Evolutionary conservation across 2,329 filamentous ascomycete genomes (phyloP).

Genomic region (Beauveria bassiana): DNA sequence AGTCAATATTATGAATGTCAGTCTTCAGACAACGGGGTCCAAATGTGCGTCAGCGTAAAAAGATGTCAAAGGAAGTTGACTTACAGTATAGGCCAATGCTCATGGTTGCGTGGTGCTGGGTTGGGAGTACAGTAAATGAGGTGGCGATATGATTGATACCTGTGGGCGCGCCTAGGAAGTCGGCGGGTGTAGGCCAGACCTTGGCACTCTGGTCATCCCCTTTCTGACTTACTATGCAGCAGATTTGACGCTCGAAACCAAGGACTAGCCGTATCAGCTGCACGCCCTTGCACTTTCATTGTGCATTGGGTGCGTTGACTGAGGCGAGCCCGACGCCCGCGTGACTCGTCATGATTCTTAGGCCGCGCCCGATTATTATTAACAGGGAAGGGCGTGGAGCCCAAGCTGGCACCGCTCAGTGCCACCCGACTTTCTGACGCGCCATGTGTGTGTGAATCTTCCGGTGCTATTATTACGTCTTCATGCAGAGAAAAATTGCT

Average conservation of each 20-base stretch:
- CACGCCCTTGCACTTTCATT: neutral
- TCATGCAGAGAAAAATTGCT: neutral
- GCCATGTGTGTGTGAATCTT: neutral
- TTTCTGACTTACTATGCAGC: neutral
- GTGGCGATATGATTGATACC: neutral
- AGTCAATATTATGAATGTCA: too few relatives aligned
- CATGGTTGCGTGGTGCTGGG: neutral
- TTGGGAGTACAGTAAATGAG: neutral
- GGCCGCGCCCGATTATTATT: neutral
- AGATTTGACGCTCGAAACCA: neutral
- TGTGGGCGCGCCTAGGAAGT: neutral
- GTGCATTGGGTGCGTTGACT: neutral
- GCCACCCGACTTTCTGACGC: neutral
- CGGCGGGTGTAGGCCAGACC: neutral
- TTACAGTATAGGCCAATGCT: too few relatives aligned
- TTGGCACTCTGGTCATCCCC: neutral
- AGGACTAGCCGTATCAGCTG: neutral
- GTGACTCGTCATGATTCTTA: constrained; percentile 1
- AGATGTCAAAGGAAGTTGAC: neutral
- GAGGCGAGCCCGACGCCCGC: neutral
- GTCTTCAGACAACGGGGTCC: too few relatives aligned
- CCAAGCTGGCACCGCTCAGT: neutral
- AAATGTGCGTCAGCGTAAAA: too few relatives aligned
- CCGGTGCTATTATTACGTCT: neutral
- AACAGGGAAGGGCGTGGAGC: constrained; percentile 7